Conservation (phyloP, 1,284 basidiomycete species). For the Coniferiporia weirii region DNA sequence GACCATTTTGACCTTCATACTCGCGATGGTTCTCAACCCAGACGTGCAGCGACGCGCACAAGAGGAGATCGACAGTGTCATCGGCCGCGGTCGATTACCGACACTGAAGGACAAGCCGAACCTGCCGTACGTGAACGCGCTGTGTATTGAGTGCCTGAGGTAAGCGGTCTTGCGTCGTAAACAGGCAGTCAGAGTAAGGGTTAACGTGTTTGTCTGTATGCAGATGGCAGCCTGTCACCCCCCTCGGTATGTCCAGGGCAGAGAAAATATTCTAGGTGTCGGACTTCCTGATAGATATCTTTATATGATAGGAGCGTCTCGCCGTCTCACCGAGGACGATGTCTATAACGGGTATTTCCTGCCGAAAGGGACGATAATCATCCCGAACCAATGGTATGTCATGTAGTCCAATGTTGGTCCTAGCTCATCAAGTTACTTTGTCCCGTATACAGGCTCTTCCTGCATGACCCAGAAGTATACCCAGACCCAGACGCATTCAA, state of each 20-base stretch:
- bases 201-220: not conserved
- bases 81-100: constrained; percentile 23
- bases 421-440: too few relatives aligned
- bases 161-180: constrained; percentile 15
- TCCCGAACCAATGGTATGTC: not conserved
- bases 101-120: constrained; percentile 23
- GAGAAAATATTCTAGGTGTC: not conserved
- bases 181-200: not conserved
- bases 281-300: not conserved
- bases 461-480: constrained; percentile 18
- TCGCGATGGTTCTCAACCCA: constrained; percentile 19
- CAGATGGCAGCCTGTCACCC: constrained; percentile 14
- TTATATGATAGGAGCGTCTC: not conserved
- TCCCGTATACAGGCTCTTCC: constrained; percentile 15
- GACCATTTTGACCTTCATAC: constrained; percentile 7
- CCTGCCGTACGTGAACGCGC: constrained; percentile 26
- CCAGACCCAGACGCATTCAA: constrained; percentile 19
- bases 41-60: constrained; percentile 22
- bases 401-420: too few relatives aligned
- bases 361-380: not conserved
- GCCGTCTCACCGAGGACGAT: constrained; percentile 1
- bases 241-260: not conserved
- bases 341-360: constrained; percentile 9
- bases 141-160: constrained; percentile 25
- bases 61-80: constrained; percentile 24